Evolutionary conservation across 2,329 filamentous ascomycete species (phyloP).

Genomic region (Magnaporthiopsis incrustans): DNA sequence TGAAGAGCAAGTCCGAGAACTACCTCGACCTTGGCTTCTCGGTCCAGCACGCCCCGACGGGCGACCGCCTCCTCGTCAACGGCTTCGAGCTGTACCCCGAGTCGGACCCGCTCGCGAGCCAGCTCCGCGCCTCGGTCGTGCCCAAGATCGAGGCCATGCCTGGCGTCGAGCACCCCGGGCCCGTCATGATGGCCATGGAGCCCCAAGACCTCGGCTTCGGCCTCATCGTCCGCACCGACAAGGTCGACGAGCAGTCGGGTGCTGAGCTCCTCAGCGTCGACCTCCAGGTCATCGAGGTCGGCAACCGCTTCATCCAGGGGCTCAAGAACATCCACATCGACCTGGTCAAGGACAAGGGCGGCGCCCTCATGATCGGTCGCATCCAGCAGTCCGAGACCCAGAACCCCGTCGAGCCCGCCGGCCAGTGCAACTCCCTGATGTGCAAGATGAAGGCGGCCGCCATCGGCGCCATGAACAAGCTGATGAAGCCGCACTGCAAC

Average conservation of each 20-base stretch:
- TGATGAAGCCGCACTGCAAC: conserved; percentile 31
- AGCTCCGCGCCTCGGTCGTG: conserved; percentile 37
- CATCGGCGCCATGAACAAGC: conserved; percentile 34
- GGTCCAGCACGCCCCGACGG: conserved; percentile 35
- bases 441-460: conserved; percentile 47
- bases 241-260: conserved; percentile 38
- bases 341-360: conserved; percentile 50
- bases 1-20: conserved; percentile 20
- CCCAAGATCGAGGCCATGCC: conserved; percentile 23
- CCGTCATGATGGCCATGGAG: conserved; percentile 5
- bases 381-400: conserved; percentile 27
- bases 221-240: conserved; percentile 28
- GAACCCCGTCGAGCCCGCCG: conserved; percentile 16
- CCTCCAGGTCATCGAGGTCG: conserved; percentile 53
- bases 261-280: conserved; percentile 45
- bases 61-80: conserved; percentile 47
- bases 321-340: conserved; percentile 51
- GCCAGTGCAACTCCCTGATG: conserved; percentile 34
- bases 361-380: conserved; percentile 46
- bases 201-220: conserved; percentile 37
- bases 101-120: conserved; percentile 34
- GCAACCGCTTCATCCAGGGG: conserved; percentile 43
- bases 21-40: conserved; percentile 47
- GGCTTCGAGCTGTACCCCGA: conserved; percentile 52
- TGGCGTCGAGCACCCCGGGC: background rate